Evolutionary conservation across 2,329 filamentous ascomycete genomes (phyloP), one percentile per base, ranked within the genome.

Genomic region (Penicillium sp.): DNA sequence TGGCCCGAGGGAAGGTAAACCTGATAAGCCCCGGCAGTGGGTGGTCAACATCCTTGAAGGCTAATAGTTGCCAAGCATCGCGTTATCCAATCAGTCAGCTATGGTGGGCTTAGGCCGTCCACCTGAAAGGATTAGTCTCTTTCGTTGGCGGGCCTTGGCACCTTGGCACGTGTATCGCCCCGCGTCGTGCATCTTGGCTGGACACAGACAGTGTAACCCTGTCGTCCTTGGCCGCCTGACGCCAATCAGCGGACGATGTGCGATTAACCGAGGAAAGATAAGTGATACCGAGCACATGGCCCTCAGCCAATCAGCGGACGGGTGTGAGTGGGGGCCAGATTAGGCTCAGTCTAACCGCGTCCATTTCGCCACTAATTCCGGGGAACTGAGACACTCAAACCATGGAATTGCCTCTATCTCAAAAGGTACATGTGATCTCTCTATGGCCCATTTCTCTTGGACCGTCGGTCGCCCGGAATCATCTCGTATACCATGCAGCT

Each of bases 151-250:
- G 34, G 13, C 13, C 11, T 27, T 36, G 40, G 31, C 9, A 24
- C 4, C 51, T 60, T 59, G 58, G 58, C 47, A 29, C 16, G 21
- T 22, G 18, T 21, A 49, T 52, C 42, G 55, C 34, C 34, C 34
- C 34, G 34, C 34, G 34, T n/a, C 34, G 45, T 48, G 22, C 38
- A 31, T 10, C 27, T 27, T 42, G 66, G 64, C 64, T 60, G 62
- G 63, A 40, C 62, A 31, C 43, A 42, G 55, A 24, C 51, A 59
- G 45, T 68, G 66, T 58, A 67, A 67, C 65, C 57, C 54, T 54
- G 53, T 40, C 6, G 48, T 56, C 16, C 7, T 14, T 46, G 44
- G 18, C 43, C 18, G 7, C 11, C 11, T 13, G 27, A 4, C 32
- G n/a, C 24, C 21, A 55, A 49, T 14, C 31, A 10, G 21, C 3